Evolutionary conservation across 768 basidiomycete genomes (phyloP).

Genomic region (Hirschioporus abietinus): DNA sequence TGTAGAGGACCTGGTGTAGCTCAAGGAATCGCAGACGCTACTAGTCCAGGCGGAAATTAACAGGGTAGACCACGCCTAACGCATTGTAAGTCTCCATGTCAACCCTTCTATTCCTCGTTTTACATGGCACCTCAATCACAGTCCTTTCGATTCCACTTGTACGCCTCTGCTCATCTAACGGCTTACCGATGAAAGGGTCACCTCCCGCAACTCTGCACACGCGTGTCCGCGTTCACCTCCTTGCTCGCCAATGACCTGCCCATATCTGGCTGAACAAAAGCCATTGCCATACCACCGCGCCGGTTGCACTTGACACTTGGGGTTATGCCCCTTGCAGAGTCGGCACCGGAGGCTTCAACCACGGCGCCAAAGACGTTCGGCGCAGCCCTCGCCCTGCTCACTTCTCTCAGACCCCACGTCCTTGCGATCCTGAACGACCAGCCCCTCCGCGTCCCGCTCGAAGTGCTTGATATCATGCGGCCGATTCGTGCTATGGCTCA

Average conservation of each 20-base stretch:
- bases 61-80: too few species aligned
- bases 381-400: constrained; percentile 21
- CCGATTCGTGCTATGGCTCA: constrained; percentile 29
- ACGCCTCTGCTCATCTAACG: too few species aligned
- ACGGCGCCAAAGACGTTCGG: constrained; percentile 13
- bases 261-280: constrained; percentile 53
- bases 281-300: constrained; percentile 51
- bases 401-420: constrained; percentile 20
- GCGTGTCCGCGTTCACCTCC: constrained; percentile 22
- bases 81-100: too few species aligned
- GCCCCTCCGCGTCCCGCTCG: constrained; percentile 35
- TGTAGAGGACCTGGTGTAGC: too few species aligned
- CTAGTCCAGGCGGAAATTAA: too few species aligned
- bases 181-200: constrained; percentile 14
- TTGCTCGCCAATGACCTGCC: constrained; percentile 25
- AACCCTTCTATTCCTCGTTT: too few species aligned
- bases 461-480: constrained; percentile 45
- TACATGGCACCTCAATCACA: too few species aligned
- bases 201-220: constrained; percentile 22
- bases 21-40: too few species aligned
- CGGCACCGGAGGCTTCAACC: constrained; percentile 29
- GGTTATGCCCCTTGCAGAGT: too few species aligned
- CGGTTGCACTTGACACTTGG: constrained; percentile 73
- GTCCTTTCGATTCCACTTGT: too few species aligned
- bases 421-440: constrained; percentile 31